phyloP scores from a whole-genome alignment of 257 asterid genomes.

The Vinca minor region DNA sequence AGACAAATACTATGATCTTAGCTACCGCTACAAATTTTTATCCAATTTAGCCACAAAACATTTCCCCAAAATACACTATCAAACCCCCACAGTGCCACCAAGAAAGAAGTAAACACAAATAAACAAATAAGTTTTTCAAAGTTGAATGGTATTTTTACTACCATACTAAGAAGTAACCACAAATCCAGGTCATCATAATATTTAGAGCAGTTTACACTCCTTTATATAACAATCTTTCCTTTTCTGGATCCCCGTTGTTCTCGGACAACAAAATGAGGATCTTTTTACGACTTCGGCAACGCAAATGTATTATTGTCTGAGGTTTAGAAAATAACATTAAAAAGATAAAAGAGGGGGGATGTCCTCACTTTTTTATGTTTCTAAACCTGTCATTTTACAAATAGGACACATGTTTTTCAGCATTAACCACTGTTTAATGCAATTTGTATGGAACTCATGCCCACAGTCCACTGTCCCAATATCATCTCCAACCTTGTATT shows the following conservation, averaged over 20 bases:
- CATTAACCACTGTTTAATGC: conserved; percentile 78
- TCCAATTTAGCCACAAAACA: no score
- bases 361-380: conserved; percentile 23
- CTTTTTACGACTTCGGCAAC: background rate
- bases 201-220: background rate
- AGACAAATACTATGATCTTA: no score
- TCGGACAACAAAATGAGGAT: background rate
- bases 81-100: no score
- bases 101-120: no score
- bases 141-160: background rate
- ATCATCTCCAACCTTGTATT: conserved; percentile 49
- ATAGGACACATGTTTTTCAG: conserved; percentile 82
- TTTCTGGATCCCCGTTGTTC: background rate
- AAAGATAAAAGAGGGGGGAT: no score
- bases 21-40: no score
- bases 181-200: background rate
- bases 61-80: no score
- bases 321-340: background rate
- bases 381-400: conserved; percentile 66
- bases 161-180: background rate
- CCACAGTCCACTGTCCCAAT: conserved; percentile 66
- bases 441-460: conserved; percentile 65
- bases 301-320: conserved; percentile 2
- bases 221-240: background rate
- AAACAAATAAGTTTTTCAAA: no score